A percentile compares a stretch with the other conserved stretches of the same genome.
Conservation (phyloP, 1,139 yeast species). For the Lizanozyma gosingica region DNA sequence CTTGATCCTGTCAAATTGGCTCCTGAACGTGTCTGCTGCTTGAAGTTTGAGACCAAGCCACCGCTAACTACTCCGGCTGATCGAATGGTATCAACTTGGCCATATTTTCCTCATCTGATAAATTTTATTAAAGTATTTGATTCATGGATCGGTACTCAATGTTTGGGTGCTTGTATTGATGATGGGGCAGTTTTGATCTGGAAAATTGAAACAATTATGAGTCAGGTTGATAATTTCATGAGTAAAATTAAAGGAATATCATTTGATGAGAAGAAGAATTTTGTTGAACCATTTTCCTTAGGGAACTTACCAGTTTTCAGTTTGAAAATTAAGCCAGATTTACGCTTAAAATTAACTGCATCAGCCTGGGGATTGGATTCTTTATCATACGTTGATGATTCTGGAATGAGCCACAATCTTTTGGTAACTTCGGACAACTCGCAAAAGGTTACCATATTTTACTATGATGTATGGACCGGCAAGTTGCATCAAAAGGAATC, state of each 20-base stretch:
- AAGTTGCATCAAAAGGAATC: slow-evolving; percentile 27
- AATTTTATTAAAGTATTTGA: slow-evolving; percentile 30
- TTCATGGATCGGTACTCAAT: slow-evolving; percentile 21
- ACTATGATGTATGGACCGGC: slow-evolving; percentile 19
- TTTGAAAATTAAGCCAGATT: slow-evolving; percentile 21
- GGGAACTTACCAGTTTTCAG: background rate
- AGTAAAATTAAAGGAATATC: background rate
- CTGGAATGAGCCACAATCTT: slow-evolving; percentile 22
- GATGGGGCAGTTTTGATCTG: slow-evolving; percentile 48
- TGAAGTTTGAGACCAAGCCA: slow-evolving; percentile 35
- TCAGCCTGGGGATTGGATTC: slow-evolving; percentile 65
- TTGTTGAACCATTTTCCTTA: slow-evolving; percentile 2
- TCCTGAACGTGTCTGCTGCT: background rate
- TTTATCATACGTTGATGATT: slow-evolving; percentile 12
- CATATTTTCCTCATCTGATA: slow-evolving; percentile 47
- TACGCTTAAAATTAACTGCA: slow-evolving; percentile 27
- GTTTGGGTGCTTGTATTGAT: slow-evolving; percentile 43
- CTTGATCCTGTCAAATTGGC: slow-evolving; percentile 13
- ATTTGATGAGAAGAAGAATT: background rate
- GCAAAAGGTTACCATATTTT: slow-evolving; percentile 35
- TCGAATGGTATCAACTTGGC: slow-evolving; percentile 37
- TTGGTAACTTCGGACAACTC: slow-evolving; percentile 54
- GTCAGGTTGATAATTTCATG: slow-evolving; percentile 10
- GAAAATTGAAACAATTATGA: slow-evolving; percentile 20
- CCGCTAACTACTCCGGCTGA: slow-evolving; percentile 27